phyloP scores from a whole-genome alignment of 192 early-diverging fungal species.

The Coemansia umbellata region DNA sequence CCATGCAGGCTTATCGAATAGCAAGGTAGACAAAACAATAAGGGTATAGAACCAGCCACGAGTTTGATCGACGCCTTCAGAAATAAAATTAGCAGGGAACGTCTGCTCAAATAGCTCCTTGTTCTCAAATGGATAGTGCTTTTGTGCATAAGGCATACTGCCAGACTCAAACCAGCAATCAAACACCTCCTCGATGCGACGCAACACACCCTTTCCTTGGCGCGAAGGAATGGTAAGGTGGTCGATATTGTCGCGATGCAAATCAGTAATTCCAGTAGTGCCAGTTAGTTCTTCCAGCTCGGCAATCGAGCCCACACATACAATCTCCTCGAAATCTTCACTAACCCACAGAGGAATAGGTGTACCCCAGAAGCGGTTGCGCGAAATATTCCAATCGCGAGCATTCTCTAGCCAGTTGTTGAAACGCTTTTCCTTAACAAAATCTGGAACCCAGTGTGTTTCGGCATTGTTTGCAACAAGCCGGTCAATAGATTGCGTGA shows the following conservation, averaged over 20 bases:
- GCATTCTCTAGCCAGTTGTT: constrained; percentile 95
- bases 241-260: constrained; percentile 97
- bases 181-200: constrained; percentile 93
- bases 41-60: constrained; percentile 99
- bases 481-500: constrained; percentile 75
- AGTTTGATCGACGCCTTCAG: constrained; percentile 99
- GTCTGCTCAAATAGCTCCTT: constrained; percentile 75
- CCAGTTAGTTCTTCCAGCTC: constrained; percentile 90
- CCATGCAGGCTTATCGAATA: constrained; percentile 92
- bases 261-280: constrained; percentile 76
- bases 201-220: constrained; percentile 76
- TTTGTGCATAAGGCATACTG: constrained; percentile 98
- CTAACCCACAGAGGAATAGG: constrained; percentile 97
- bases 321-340: constrained; percentile 83
- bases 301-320: constrained; percentile 86
- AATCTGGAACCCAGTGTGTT: constrained; percentile 93
- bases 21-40: constrained; percentile 91
- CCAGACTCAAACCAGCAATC: constrained; percentile 99
- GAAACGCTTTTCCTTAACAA: constrained; percentile 97
- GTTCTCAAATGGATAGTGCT: constrained; percentile 99
- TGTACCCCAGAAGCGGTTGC: constrained; percentile 99
- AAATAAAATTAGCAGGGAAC: constrained; percentile 99
- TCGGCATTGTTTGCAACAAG: constrained; percentile 82
- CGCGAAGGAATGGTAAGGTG: constrained; percentile 95
- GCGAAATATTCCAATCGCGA: constrained; percentile 97